Evolutionary conservation across 495 filamentous ascomycete genomes (phyloP), one percentile per base, ranked within the genome.

Genomic region (Lophiostoma macrostomum): DNA sequence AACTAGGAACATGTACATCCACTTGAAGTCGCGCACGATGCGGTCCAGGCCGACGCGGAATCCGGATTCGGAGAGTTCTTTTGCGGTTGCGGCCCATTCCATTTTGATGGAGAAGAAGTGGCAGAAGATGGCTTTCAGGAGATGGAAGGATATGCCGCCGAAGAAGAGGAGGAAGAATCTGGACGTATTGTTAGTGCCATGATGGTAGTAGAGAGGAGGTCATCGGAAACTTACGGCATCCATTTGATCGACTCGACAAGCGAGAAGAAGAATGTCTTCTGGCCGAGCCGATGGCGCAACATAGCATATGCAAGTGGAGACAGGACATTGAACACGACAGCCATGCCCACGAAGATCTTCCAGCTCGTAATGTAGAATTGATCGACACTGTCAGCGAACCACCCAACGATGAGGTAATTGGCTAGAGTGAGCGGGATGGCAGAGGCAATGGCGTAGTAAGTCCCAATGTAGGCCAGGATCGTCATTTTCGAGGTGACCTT

Each of bases 71-170:
- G 54, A 55, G 1, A 64, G 39, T 53, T 87, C 84, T 68, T 87
- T 88, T 30, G 80, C 74, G 0, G 84, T 88, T 4, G 82, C 78
- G 7, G 80, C 80, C 84, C 84, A 88, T 5, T 77, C 79, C 79
- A 87, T 86, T 67, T 84, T 73, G 63, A 87, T 80, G 72, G 83
- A 79, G 64, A 86, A 85, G 75, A 85, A 82, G 70, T 88, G 84
- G 13, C 78, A 76, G 35, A 85, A 65, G 40, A 88, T 70, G 32
- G 84, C 83, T 63, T 85, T 81, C 10, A 76, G 78, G 30, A 87
- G 73, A 64, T 88, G 84, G 24, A 86, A 77, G 6, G 80, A 84
- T 50, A 88, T 73, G 19, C 84, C 84, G 34, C 84, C 83, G 20
- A 88, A 70, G 70, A 86, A 87, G 64, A 88, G 80, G 34, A 79